These are phyloP conservation scores for Neurospora tetrasperma DNA, from an alignment of 495 filamentous ascomycete species.

Conservation along the genomic window DNA sequence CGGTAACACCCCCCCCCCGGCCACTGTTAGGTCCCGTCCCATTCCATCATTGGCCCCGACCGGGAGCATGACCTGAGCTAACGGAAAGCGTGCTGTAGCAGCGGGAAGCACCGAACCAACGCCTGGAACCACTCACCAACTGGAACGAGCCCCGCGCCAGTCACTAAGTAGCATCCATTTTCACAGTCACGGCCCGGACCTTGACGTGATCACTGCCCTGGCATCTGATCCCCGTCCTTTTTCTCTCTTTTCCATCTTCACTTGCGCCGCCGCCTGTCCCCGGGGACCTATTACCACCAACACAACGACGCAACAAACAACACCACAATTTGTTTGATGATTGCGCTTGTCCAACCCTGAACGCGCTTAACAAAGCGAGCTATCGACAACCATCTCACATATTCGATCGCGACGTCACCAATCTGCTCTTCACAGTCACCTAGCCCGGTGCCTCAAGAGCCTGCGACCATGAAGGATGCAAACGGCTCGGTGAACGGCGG, in stretches of 20 bases:
- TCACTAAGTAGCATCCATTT: not conserved
- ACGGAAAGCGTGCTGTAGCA: not conserved
- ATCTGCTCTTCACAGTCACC: not conserved
- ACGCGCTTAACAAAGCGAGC: not conserved
- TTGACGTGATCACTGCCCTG: not conserved
- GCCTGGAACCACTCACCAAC: not conserved
- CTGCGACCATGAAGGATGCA: constrained; percentile 19
- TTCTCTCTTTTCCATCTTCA: not conserved
- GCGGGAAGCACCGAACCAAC: not conserved
- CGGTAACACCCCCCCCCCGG: not conserved
- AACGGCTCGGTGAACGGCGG: constrained; percentile 25
- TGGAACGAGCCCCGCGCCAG: not conserved
- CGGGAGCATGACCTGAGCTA: not conserved
- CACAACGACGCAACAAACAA: not conserved
- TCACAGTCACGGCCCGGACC: not conserved
- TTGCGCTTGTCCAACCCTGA: not conserved
- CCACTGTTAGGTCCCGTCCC: not conserved
- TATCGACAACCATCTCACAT: not conserved
- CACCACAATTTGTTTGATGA: not conserved
- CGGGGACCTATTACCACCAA: not conserved
- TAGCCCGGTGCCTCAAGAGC: constrained; percentile 16
- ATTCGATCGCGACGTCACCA: not conserved
- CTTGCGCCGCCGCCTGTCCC: not conserved
- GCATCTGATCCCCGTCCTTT: not conserved
- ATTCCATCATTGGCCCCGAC: not conserved